phyloP scores from a whole-genome alignment of 2,329 filamentous ascomycete species.

The Colletotrichum limetticola region DNA sequence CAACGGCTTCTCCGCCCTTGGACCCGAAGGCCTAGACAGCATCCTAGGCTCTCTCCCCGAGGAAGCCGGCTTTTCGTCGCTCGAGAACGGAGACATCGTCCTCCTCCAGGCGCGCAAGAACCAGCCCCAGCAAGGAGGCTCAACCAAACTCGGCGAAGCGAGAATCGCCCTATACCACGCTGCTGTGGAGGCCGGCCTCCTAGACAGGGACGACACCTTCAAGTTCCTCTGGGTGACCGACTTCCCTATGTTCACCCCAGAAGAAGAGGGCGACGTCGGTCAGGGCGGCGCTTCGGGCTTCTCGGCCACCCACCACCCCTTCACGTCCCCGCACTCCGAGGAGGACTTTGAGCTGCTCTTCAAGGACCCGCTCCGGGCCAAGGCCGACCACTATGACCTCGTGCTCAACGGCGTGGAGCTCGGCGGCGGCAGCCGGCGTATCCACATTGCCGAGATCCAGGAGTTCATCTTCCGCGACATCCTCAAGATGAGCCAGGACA shows the following conservation, averaged over 20 bases:
- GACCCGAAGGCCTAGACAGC: constrained; percentile 49
- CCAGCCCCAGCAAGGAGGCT: constrained; percentile 75
- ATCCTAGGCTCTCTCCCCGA: constrained; percentile 43
- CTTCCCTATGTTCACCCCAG: constrained; percentile 92
- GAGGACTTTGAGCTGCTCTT: constrained; percentile 80
- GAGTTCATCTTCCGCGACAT: constrained; percentile 87
- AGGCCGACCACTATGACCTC: constrained; percentile 93
- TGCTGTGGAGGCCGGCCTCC: constrained; percentile 71
- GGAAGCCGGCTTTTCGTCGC: constrained; percentile 42
- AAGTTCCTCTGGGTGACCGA: constrained; percentile 87
- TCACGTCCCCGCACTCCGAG: constrained; percentile 83
- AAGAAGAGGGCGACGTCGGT: constrained; percentile 72
- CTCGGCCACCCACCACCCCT: constrained; percentile 92
- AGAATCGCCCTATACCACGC: constrained; percentile 76
- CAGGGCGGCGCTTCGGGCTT: constrained; percentile 86
- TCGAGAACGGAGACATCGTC: constrained; percentile 80
- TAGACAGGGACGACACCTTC: constrained; percentile 62
- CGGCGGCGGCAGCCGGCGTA: constrained; percentile 91
- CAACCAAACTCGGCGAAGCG: constrained; percentile 76
- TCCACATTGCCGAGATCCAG: constrained; percentile 86
- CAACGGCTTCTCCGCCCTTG: constrained; percentile 80
- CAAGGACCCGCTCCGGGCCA: constrained; percentile 75
- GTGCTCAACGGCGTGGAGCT: constrained; percentile 96
- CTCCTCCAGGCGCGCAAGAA: constrained; percentile 82
- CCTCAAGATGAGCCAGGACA: constrained; percentile 77